A percentile compares a stretch with the other conserved stretches of the same genome.
Evolutionary conservation across 2,329 filamentous ascomycete species (phyloP).

Genomic region (Curvularia lunata): DNA sequence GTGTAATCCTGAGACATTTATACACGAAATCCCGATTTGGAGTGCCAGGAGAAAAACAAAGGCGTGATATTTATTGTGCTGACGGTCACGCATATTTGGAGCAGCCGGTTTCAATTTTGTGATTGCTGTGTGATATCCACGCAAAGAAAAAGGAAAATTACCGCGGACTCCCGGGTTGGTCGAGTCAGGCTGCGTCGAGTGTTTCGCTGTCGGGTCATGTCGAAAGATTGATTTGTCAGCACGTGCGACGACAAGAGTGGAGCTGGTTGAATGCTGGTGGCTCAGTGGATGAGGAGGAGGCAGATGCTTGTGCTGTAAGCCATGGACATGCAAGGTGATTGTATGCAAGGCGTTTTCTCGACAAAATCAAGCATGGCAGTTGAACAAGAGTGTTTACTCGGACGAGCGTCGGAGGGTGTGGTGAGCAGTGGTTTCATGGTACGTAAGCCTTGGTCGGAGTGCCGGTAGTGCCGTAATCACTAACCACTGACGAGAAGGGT

Average conservation of each 20-base stretch:
- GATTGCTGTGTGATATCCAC: background rate
- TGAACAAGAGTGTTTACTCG: background rate
- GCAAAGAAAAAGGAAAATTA: background rate
- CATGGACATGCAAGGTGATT: background rate
- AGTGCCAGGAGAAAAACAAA: background rate
- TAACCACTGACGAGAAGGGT: background rate
- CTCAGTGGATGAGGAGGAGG: background rate
- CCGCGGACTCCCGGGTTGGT: background rate
- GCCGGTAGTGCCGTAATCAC: background rate
- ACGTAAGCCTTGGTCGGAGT: background rate
- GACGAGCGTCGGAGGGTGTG: background rate
- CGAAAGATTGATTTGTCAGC: background rate
- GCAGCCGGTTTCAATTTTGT: background rate
- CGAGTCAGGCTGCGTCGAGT: background rate
- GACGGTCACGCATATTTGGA: background rate
- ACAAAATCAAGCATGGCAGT: background rate
- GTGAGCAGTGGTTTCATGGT: background rate
- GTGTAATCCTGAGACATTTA: background rate
- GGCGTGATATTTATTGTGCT: background rate
- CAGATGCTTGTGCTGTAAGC: background rate
- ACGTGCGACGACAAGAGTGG: background rate
- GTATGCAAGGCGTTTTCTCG: background rate
- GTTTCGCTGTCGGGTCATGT: background rate
- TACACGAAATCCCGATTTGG: background rate
- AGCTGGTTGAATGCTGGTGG: background rate